Base-by-base conservation (phyloP, 768 basidiomycete species). In the Solioccasus polychromus region DNA sequence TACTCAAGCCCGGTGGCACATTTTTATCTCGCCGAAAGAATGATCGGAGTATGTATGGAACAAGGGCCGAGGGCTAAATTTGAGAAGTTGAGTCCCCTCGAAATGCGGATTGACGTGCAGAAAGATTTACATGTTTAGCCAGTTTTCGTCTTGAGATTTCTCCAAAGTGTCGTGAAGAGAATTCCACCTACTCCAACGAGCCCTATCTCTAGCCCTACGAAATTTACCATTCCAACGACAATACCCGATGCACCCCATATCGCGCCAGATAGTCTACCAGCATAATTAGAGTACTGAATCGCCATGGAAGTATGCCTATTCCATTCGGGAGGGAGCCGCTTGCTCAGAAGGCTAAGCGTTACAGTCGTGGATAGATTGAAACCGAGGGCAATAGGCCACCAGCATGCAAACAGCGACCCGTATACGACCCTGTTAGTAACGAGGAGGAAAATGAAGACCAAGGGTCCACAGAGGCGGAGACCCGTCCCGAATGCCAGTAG, bases 341-440 rank as follows among this genome's bases (percentile, higher is more conserved):
- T 87, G 50, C 79, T 81, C 22, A 87, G 63, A 44, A 84, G 59
- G 46, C 80, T 81, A 49, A 85, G 67, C 25, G 85, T 85, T 45
- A 80, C 78, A 2, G 82, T 85, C 51, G 76, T 82, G n/a, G 81
- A 76, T 10, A 86, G 68, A 61, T 86, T 86, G 70, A 86, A 87
- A 2, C 85, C 85, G 5, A 85, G 70, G 20, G 85, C 83, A 19
- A 85, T 69, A 31, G 77, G 69, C 59, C 58, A 67, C 67, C 69
- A 75, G 47, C 64, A 67, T 6, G 60, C 58, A 48, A 73, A 74
- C 5, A 83, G 53, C 14, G 71, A 71, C 6, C 69, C 74, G 47
- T 78, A 82, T 20, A 62, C 69, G 17, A 80, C 61, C 19, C 56
- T 68, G 19, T 61, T 54, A 19, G 71, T 59, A 20, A 54, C 48